Evolutionary conservation across 169 alveolate species (phyloP), one percentile per base, ranked within the genome.

Genomic region (Eimeria mitis): DNA sequence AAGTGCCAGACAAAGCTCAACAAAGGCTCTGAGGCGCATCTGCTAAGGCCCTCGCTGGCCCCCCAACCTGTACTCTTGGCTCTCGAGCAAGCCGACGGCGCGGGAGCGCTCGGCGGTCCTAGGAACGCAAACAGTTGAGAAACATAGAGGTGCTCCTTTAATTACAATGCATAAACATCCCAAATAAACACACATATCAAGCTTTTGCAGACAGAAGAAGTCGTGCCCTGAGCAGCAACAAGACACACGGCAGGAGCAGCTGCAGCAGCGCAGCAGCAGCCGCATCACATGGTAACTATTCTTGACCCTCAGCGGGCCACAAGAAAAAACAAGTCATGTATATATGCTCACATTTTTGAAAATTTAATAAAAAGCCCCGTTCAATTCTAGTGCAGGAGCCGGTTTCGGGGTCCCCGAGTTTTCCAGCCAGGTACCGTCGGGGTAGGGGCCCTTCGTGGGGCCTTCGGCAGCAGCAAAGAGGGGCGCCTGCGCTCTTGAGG

Each of bases 401-500:
- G 44, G 54, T 37, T 7, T 1, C 34, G 52, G 87, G 87, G 87
- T 63, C 87, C 65, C 87, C 87, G 63, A 47, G 63, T 56, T 44
- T 65, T 44, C 44, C 37, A 47, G 65, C 42, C 65, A 76, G 87
- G 65, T 7, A 28, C 63, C 87, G 63, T 25, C 37, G n/a, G 61
- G 63, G 42, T 56, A 76, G 87, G 63, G 87, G 63, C 87, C 87
- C 87, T 47, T 76, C 87, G 65, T 76, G 87, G 65, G 65, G 87
- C 61, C 87, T 76, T 49, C 87, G 87, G 23, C 65, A 14, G 63
- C 59, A 37, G 87, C 87, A 47, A 49, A 44, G 28, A 1, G 28
- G 63, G 5, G 42, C 59, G 25, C 8, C 23, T 19, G 87, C 42
- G 44, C 25, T 47, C 59, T 47, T 47, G 87, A 13, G 47, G 87